Base-by-base conservation (phyloP, 495 filamentous ascomycete genomes). In the Pseudevernia furfuracea region DNA sequence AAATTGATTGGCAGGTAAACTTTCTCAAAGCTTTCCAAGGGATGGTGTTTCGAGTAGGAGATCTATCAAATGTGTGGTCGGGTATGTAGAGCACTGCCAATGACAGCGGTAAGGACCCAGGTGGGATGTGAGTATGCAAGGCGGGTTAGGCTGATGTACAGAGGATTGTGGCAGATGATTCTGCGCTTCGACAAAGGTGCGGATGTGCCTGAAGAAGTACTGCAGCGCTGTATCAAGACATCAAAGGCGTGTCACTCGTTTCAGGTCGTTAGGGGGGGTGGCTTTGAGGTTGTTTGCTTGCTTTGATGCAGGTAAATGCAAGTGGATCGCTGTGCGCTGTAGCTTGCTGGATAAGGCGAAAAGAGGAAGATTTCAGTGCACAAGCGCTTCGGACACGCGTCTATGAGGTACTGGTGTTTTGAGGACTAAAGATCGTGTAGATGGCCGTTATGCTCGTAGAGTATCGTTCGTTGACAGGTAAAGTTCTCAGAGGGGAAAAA, bases 171-270 rank as follows among this genome's bases (percentile, higher is more conserved):
- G 49, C 67, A 72, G 69, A 58, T 48, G 65, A 34, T 60, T 64
- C 66, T 58, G 71, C 60, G 52, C 62, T 66, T 62, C 63, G 65
- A 46, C 58, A 64, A 59, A 60, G 60, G 68, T 61, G 44, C 48
- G 46, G 61, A 56, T 46, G 11, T 61, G 61, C 17, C 46, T 43
- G 46, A 57, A 61, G 59, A 66, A 57, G 25, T 59, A 66, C 59
- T 62, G 63, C 39, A 59, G 52, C 46, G 44, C 34, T 49, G 59
- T 41, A 58, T 59, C 60, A 66, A 59, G 41, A 61, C 41, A 32
- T 41, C 37, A 52, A 69, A 53, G 72, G 77, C 78, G 78, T 83
- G 74, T 78, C 72, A 70, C 72, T 84, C 83, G 82, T 85, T 77
- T 80, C 82, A 77, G 74, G 78, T 85, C 83, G 79, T 85, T 75